Evolutionary conservation across 805 yeast species (phyloP).

Genomic region (Lipomyces anomalus): DNA sequence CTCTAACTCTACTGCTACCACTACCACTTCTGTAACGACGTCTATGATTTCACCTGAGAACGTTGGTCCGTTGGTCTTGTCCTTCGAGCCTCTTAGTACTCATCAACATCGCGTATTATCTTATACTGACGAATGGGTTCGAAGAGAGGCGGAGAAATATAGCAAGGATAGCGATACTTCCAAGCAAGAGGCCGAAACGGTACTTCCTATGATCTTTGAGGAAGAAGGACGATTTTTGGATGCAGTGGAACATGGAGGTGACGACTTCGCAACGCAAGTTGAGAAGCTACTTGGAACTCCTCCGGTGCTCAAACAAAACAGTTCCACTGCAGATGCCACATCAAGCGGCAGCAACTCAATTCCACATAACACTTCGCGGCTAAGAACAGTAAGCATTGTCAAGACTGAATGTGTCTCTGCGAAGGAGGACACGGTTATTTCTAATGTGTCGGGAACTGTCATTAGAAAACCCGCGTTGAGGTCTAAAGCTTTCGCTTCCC

Average conservation of each 20-base stretch:
- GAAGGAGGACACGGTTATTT: not conserved
- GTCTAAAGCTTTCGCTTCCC: too few species aligned
- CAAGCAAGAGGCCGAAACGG: not conserved
- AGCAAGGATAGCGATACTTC: not conserved
- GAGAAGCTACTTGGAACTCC: slow-evolving; percentile 16
- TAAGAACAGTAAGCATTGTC: too few species aligned
- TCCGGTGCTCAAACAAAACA: slow-evolving; percentile 12
- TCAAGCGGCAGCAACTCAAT: not conserved
- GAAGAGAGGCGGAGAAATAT: slow-evolving; percentile 9
- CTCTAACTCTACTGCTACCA: not conserved
- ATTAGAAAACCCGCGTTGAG: not conserved
- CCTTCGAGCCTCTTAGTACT: not conserved
- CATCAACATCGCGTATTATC: not conserved
- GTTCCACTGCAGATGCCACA: not conserved
- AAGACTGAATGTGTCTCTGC: not conserved
- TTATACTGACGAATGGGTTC: slow-evolving; percentile 9
- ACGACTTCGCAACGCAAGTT: slow-evolving; percentile 12
- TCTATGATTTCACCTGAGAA: not conserved
- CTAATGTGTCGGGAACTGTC: not conserved
- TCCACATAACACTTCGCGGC: not conserved
- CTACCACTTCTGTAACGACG: not conserved
- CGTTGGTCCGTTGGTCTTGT: not conserved
- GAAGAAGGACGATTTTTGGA: slow-evolving; percentile 10
- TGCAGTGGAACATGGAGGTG: slow-evolving; percentile 15
- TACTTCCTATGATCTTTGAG: not conserved